A percentile compares a stretch with the other conserved stretches of the same genome.
phyloP scores from a whole-genome alignment of 1,139 yeast genomes.

The Yamadazyma spencermartinsiae region DNA sequence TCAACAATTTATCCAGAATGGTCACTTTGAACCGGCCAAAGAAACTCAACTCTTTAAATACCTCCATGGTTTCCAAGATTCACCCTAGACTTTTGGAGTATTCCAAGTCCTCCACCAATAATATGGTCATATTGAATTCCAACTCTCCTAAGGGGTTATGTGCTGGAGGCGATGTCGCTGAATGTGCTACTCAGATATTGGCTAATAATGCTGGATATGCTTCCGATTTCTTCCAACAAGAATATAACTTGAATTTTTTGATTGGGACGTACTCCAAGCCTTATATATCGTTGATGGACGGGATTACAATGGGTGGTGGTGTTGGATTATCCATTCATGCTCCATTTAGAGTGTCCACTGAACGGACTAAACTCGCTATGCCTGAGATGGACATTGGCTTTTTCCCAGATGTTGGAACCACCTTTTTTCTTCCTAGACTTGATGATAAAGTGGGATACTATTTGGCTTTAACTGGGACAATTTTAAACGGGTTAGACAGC shows the following conservation, averaged over 20 bases:
- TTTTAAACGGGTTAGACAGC: slow-evolving; percentile 75
- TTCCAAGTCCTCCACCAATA: slow-evolving; percentile 64
- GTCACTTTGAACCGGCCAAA: slow-evolving; percentile 76
- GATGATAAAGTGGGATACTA: slow-evolving; percentile 85
- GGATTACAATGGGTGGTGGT: slow-evolving; percentile 98
- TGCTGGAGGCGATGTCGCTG: slow-evolving; percentile 95
- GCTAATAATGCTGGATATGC: slow-evolving; percentile 54
- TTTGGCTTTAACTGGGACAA: slow-evolving; percentile 82
- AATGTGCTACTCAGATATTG: slow-evolving; percentile 57
- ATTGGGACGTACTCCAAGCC: slow-evolving; percentile 86
- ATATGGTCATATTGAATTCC: slow-evolving; percentile 69
- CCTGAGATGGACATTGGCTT: slow-evolving; percentile 98
- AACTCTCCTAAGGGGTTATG: slow-evolving; percentile 65
- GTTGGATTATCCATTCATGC: slow-evolving; percentile 90
- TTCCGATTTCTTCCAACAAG: slow-evolving; percentile 70
- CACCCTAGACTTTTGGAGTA: slow-evolving; percentile 76
- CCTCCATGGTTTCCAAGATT: slow-evolving; percentile 74
- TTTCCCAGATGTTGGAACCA: slow-evolving; percentile 94
- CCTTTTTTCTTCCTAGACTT: slow-evolving; percentile 81
- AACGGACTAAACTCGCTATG: slow-evolving; percentile 90
- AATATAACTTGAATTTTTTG: slow-evolving; percentile 78
- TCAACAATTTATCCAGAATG: slow-evolving; percentile 68
- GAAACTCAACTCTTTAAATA: slow-evolving; percentile 83
- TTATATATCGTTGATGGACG: slow-evolving; percentile 79
- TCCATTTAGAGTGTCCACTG: slow-evolving; percentile 93